Conservation (phyloP, 306 rosid genomes). For the Arachis stenosperma region DNA sequence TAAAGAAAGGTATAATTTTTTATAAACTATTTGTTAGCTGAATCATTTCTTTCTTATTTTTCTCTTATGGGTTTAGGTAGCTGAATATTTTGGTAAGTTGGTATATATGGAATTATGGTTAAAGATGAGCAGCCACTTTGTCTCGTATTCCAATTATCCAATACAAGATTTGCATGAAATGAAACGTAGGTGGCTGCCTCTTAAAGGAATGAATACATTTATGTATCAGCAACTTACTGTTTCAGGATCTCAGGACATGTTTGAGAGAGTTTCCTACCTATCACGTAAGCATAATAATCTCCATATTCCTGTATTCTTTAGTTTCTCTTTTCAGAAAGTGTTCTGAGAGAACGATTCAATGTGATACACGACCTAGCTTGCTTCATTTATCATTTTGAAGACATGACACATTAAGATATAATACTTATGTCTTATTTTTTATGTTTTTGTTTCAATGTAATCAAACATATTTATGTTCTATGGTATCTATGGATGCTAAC, state of each 20-base stretch:
- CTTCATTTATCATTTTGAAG: neutral
- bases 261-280: conserved; percentile 10
- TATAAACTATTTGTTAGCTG: too few relatives aligned
- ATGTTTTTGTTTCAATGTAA: too few relatives aligned
- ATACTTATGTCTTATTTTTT: too few relatives aligned
- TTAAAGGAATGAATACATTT: conserved; percentile 21
- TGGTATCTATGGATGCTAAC: too few relatives aligned
- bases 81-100: too few relatives aligned
- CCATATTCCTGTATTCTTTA: neutral
- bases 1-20: too few relatives aligned
- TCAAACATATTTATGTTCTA: too few relatives aligned
- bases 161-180: neutral
- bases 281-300: conserved; percentile 25
- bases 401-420: too few relatives aligned
- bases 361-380: conserved; percentile 1
- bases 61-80: too few relatives aligned
- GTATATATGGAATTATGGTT: neutral
- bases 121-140: neutral
- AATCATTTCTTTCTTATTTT: too few relatives aligned
- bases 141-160: neutral
- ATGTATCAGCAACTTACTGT: neutral
- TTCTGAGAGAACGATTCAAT: neutral
- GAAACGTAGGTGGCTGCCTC: conserved; percentile 16
- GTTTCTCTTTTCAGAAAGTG: conserved; percentile 3
- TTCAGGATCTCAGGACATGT: neutral